These are phyloP conservation scores for Cryptosporidium ubiquitum DNA, from an alignment of 169 alveolate species.

Conservation along the genomic window DNA sequence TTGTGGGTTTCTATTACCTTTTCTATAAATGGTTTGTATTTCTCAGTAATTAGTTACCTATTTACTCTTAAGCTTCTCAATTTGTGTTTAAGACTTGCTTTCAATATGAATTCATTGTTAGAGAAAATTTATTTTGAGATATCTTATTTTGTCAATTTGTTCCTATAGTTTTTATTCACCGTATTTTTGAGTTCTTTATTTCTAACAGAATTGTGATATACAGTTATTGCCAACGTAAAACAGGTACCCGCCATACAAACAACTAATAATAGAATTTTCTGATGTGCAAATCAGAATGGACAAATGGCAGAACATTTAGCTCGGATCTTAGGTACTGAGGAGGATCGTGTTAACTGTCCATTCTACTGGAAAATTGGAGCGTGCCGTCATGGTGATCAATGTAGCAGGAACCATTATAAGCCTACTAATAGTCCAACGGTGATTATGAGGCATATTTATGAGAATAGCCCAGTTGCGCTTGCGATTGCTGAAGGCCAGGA, in stretches of 20 bases:
- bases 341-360: slow-evolving; percentile 99
- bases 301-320: slow-evolving; percentile 98
- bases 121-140: too few species aligned
- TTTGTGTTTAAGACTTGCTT: too few species aligned
- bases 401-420: slow-evolving; percentile 97
- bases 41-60: background rate
- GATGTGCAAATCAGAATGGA: background rate
- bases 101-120: too few species aligned
- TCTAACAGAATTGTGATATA: too few species aligned
- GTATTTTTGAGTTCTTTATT: too few species aligned
- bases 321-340: slow-evolving; percentile 98
- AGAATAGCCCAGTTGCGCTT: slow-evolving; percentile 98
- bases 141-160: too few species aligned
- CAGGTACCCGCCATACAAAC: background rate
- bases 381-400: slow-evolving; percentile 99
- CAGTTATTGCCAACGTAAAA: too few species aligned
- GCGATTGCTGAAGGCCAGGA: slow-evolving; percentile 98
- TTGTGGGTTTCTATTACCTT: too few species aligned
- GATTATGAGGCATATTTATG: slow-evolving; percentile 96
- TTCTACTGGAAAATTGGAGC: slow-evolving; percentile 99
- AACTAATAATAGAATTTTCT: background rate
- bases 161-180: too few species aligned
- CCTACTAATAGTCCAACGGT: slow-evolving; percentile 97
- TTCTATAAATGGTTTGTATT: too few species aligned
- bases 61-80: background rate